phyloP scores from a whole-genome alignment of 441 rosid species.

The Adansonia madagascariensis region DNA sequence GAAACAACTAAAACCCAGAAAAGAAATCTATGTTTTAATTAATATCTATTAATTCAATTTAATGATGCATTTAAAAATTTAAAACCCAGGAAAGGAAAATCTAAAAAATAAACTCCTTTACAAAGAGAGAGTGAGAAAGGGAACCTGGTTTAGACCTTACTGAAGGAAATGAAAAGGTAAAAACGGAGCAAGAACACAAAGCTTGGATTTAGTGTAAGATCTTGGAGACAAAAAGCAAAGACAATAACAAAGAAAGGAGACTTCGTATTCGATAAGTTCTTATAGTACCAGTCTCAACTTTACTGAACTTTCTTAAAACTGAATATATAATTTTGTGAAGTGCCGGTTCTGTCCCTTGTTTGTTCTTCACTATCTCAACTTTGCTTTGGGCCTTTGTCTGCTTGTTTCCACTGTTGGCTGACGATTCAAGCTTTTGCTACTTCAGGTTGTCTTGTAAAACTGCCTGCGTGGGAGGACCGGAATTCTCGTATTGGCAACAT shows the following conservation, averaged over 20 bases:
- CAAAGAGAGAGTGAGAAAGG: conserved; percentile 7
- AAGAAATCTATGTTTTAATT: neutral
- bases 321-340: neutral
- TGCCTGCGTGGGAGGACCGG: no score
- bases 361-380: neutral
- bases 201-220: neutral
- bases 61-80: neutral
- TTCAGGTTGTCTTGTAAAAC: no score
- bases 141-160: neutral
- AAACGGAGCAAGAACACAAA: conserved; percentile 6
- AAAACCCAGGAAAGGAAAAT: neutral
- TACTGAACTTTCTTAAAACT: neutral
- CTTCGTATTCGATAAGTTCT: neutral
- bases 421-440: no score
- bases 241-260: neutral
- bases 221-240: conserved; percentile 12
- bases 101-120: neutral
- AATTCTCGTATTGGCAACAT: no score
- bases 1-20: conserved; percentile 16
- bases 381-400: neutral
- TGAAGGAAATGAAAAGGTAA: neutral
- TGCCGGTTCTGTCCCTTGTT: neutral
- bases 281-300: neutral
- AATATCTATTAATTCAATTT: neutral
- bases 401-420: neutral